Base-by-base conservation (phyloP, 2,329 filamentous ascomycete species). In the Uncinocarpus reesii region DNA sequence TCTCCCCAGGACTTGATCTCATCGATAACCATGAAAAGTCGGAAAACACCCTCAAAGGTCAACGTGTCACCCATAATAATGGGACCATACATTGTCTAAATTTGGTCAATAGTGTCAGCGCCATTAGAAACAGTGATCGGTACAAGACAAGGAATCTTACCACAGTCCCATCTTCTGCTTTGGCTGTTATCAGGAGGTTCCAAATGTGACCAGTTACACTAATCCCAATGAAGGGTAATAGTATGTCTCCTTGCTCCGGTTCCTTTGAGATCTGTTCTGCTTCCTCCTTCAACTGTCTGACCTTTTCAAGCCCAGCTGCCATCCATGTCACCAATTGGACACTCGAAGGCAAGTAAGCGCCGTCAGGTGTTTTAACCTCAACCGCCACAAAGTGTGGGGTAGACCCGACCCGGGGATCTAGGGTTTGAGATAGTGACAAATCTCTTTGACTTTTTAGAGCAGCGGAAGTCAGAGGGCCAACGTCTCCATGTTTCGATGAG, bases 241-340 rank as follows among this genome's bases (percentile, higher is more conserved):
- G 18, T n/a, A 8, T 8, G 2, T 2, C 10, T 4, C n/a, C 16
- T 23, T 4, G 7, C 13, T 20, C 16, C 21, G 4, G 21, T 8
- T 18, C 6, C 7, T 13, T 18, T 1, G 15, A 15, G 2, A 13
- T 7, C 24, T 31, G 7, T 8, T n/a, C 15, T 2, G n/a, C 45
- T 1, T 43, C 28, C 7, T 2, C 13, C 15, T 31, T 18, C n/a
- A 49, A 31, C 15, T 49, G 47, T 20, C 13, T 29, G 5, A 26
- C n/a, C 18, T 49, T 44, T 24, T 49, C 46, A 29, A 49, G 32
- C 11, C 50, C 47, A 2, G 50, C 50, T 10, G 42, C 46, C 26
- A 52, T 28, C 50, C 50, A 52, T 18, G 36, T 45, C 16, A 28
- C 47, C 10, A 49, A 18, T 28, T 52, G 50, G 2, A 52, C 13